Conservation (phyloP, 1,139 yeast species). For the Pichia sp. region DNA sequence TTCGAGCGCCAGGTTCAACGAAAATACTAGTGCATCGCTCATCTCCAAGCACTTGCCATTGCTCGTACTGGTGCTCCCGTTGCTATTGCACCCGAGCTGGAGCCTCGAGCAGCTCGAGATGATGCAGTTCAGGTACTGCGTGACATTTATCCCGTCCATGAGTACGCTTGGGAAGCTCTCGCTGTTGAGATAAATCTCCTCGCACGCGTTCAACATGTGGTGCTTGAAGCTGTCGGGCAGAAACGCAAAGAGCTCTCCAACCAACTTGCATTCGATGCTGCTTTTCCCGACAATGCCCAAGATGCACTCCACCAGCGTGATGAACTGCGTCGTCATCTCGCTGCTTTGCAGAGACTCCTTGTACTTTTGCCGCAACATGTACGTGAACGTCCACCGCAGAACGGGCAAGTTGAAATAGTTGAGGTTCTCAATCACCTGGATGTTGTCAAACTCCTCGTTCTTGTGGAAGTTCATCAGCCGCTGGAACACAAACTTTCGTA, state of each 20-base stretch:
- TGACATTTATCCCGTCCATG: constrained; percentile 21
- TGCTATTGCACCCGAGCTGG: neutral
- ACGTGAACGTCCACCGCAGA: constrained; percentile 45
- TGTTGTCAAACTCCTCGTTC: constrained; percentile 4
- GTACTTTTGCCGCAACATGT: constrained; percentile 22
- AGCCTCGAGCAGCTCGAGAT: constrained; percentile 31
- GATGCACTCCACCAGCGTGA: constrained; percentile 8
- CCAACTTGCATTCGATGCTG: constrained; percentile 13
- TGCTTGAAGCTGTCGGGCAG: constrained; percentile 34
- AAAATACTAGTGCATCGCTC: constrained; percentile 32
- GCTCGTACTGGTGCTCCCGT: too few relatives aligned
- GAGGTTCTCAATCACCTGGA: constrained; percentile 23
- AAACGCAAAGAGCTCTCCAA: constrained; percentile 39
- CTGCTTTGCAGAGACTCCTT: constrained; percentile 7
- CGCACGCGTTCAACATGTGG: constrained; percentile 36
- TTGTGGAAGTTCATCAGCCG: constrained; percentile 4
- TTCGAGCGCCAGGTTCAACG: constrained; percentile 32
- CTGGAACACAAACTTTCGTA: constrained; percentile 14
- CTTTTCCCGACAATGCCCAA: constrained; percentile 2
- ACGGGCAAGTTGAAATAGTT: constrained; percentile 53
- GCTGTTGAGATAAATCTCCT: constrained; percentile 41
- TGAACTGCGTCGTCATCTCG: constrained; percentile 6
- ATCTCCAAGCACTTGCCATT: constrained; percentile 18
- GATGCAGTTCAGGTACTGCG: constrained; percentile 25
- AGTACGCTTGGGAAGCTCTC: constrained; percentile 39